phyloP scores from a whole-genome alignment of 257 asterid genomes.

The Scutellaria galericulata region DNA sequence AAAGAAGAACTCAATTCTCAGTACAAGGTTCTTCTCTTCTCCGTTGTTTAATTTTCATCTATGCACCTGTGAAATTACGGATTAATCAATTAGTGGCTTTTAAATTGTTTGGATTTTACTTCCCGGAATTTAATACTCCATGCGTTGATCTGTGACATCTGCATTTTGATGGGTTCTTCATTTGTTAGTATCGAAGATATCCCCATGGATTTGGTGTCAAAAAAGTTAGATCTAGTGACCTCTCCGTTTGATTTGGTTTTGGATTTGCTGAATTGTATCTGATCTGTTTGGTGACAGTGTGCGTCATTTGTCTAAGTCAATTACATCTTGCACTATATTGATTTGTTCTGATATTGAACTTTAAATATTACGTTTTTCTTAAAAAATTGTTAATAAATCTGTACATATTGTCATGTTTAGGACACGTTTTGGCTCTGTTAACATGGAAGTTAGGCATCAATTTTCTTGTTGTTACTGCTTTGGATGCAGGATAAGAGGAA shows the following conservation, averaged over 20 bases:
- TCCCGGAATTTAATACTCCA: background rate
- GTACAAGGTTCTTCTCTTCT: constrained; percentile 71
- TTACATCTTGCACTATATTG: constrained; percentile 1
- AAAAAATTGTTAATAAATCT: background rate
- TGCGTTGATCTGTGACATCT: constrained; percentile 49
- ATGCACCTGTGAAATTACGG: constrained; percentile 5
- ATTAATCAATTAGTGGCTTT: constrained; percentile 13
- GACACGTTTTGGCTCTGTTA: constrained; percentile 6
- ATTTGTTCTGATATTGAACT: constrained; percentile 19
- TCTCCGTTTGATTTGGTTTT: constrained; percentile 29
- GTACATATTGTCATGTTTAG: background rate
- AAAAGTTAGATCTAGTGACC: constrained; percentile 51
- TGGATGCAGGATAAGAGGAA: constrained; percentile 89
- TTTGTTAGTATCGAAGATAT: constrained; percentile 31
- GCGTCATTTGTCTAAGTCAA: constrained; percentile 5
- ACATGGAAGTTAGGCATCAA: constrained; percentile 30
- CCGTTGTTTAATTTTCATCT: constrained; percentile 25
- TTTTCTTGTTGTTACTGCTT: constrained; percentile 27
- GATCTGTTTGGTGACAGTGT: constrained; percentile 33
- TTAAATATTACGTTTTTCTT: constrained; percentile 3
- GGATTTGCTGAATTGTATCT: constrained; percentile 28
- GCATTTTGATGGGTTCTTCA: constrained; percentile 34
- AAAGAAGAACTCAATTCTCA: constrained; percentile 99
- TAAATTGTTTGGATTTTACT: constrained; percentile 1
- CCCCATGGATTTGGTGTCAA: constrained; percentile 36